Conservation (phyloP, 768 basidiomycete species). For the Termitomyces sp. region DNA sequence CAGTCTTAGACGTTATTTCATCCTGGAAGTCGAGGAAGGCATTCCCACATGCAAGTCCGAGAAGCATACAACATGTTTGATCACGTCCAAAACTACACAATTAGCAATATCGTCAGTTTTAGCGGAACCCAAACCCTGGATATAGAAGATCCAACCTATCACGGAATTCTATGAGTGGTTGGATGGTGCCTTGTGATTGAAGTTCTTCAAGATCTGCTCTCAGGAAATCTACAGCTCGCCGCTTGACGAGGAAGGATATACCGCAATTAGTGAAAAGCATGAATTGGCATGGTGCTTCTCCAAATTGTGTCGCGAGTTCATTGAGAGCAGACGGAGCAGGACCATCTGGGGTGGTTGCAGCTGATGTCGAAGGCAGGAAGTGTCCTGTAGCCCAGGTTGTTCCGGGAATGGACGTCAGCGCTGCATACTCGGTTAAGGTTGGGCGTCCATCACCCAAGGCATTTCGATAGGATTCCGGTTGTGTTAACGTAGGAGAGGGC, state of each 20-base stretch:
- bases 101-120: constrained; percentile 2
- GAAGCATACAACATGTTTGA: constrained; percentile 89
- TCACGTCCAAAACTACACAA: constrained; percentile 78
- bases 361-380: constrained; percentile 31
- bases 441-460: constrained; percentile 40
- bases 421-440: constrained; percentile 74
- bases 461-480: constrained; percentile 32
- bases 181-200: constrained; percentile 70
- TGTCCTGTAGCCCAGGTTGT: constrained; percentile 81
- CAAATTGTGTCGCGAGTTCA: constrained; percentile 80
- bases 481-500: constrained; percentile 28
- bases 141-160: constrained; percentile 52
- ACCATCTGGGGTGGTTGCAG: constrained; percentile 30
- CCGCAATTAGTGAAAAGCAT: constrained; percentile 88
- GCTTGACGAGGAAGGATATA: constrained; percentile 74
- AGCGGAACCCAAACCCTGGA: not conserved
- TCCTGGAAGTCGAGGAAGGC: constrained; percentile 67
- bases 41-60: constrained; percentile 83
- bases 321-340: constrained; percentile 62
- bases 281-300: constrained; percentile 72
- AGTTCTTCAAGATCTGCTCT: constrained; percentile 79
- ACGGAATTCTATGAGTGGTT: constrained; percentile 79
- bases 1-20: constrained; percentile 34
- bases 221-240: constrained; percentile 82
- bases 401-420: constrained; percentile 75